Conservation (phyloP, 495 filamentous ascomycete species). For the Aspergillus campestris region DNA sequence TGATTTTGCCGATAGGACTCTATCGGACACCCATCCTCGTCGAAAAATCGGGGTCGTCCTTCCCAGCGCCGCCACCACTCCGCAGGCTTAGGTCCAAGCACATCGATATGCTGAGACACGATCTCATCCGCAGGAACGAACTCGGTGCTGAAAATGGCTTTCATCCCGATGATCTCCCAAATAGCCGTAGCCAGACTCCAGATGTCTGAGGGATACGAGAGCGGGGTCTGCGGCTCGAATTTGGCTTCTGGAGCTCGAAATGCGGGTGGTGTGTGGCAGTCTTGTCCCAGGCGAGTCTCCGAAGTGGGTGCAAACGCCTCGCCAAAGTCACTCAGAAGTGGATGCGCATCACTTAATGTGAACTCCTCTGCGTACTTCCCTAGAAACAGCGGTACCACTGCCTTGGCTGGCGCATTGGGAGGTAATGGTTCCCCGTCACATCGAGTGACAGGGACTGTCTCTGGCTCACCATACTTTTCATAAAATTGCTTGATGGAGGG, state of each 20-base stretch:
- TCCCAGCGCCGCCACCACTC: conserved; percentile 26
- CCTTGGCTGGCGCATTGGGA: conserved; percentile 15
- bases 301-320: conserved; percentile 20
- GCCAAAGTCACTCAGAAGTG: conserved; percentile 28
- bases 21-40: conserved; percentile 15
- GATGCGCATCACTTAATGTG: conserved; percentile 14
- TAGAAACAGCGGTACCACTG: conserved; percentile 21
- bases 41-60: conserved; percentile 15
- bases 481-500: conserved; percentile 24
- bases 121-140: conserved; percentile 19
- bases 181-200: conserved; percentile 28
- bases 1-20: conserved; percentile 6
- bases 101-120: conserved; percentile 19
- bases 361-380: conserved; percentile 23
- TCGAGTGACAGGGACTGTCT: conserved; percentile 11
- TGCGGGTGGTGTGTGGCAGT: conserved; percentile 23
- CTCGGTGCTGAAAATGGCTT: conserved; percentile 23
- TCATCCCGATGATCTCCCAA: conserved; percentile 32
- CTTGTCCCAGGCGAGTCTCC: conserved; percentile 16
- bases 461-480: conserved; percentile 19
- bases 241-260: conserved; percentile 25
- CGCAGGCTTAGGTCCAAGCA: conserved; percentile 23
- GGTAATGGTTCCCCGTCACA: conserved; percentile 10
- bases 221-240: conserved; percentile 19
- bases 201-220: conserved; percentile 25